phyloP scores from a whole-genome alignment of 805 yeast genomes.

The Pichia insulana region DNA sequence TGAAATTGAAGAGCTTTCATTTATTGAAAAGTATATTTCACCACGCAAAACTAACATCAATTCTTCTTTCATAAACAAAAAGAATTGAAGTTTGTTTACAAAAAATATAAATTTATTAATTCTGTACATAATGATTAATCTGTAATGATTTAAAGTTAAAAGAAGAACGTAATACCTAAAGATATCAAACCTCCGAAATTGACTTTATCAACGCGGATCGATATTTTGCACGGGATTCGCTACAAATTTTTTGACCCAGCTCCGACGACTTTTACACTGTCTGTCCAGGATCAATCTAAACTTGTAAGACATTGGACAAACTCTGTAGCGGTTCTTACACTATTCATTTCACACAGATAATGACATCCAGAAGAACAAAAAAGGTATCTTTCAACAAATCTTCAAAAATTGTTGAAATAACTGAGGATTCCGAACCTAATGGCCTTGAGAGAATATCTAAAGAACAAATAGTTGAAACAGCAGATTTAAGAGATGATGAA shows the following conservation, averaged over 20 bases:
- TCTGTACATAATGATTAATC: neutral
- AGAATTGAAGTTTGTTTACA: neutral
- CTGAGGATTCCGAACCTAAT: slow-evolving; percentile 4
- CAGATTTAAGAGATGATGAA: slow-evolving; percentile 1
- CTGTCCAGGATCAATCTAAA: no score
- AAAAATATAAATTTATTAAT: neutral
- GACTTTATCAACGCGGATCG: no score
- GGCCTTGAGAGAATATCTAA: neutral
- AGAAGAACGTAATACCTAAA: no score
- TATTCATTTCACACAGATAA: no score
- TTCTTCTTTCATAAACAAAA: slow-evolving; percentile 18
- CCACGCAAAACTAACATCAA: slow-evolving; percentile 25
- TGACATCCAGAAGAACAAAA: slow-evolving; percentile 9
- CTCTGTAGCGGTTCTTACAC: no score
- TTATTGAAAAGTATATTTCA: slow-evolving; percentile 41
- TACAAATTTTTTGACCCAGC: no score
- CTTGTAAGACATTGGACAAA: no score
- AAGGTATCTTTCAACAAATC: slow-evolving; percentile 11
- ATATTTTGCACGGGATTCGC: no score
- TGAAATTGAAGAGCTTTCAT: slow-evolving; percentile 38
- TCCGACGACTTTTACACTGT: no score
- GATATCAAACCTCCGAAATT: no score
- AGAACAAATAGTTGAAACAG: neutral
- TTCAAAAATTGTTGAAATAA: slow-evolving; percentile 9
- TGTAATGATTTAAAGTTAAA: no score